Conservation (phyloP, 192 early-diverging fungal species). For the Backusella circina region DNA sequence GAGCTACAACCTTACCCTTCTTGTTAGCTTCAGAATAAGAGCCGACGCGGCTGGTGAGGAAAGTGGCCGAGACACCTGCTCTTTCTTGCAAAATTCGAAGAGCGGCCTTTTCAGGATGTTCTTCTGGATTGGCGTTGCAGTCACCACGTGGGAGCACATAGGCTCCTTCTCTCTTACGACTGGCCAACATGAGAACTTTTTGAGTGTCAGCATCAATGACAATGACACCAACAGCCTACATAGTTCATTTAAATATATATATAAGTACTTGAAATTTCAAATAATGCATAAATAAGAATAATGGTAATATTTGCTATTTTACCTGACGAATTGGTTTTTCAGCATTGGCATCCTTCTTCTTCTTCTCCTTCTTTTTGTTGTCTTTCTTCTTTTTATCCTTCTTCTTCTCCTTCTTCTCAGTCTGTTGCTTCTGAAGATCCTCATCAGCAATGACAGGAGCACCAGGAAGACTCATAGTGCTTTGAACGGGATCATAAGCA, state of each 20-base stretch:
- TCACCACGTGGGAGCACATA: slow-evolving; percentile 24
- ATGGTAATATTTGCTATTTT: not conserved
- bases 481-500: not conserved
- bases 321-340: slow-evolving; percentile 24
- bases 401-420: slow-evolving; percentile 9
- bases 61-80: slow-evolving; percentile 11
- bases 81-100: slow-evolving; percentile 18
- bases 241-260: not conserved
- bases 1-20: slow-evolving; percentile 26
- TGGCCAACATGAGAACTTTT: slow-evolving; percentile 20
- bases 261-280: not conserved
- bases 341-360: not conserved
- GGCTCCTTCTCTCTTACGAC: slow-evolving; percentile 24
- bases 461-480: not conserved
- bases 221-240: slow-evolving; percentile 28
- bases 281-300: not conserved
- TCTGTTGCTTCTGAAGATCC: not conserved
- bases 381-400: slow-evolving; percentile 12
- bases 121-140: slow-evolving; percentile 14
- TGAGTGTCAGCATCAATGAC: slow-evolving; percentile 18
- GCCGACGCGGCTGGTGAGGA: slow-evolving; percentile 12
- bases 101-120: slow-evolving; percentile 27
- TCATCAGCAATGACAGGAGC: not conserved
- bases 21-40: slow-evolving; percentile 31
- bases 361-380: not conserved